A percentile compares a stretch with the other conserved stretches of the same genome.
Evolutionary conservation across 1,284 basidiomycete genomes (phyloP).

Genomic region (Trichosporon inkin): DNA sequence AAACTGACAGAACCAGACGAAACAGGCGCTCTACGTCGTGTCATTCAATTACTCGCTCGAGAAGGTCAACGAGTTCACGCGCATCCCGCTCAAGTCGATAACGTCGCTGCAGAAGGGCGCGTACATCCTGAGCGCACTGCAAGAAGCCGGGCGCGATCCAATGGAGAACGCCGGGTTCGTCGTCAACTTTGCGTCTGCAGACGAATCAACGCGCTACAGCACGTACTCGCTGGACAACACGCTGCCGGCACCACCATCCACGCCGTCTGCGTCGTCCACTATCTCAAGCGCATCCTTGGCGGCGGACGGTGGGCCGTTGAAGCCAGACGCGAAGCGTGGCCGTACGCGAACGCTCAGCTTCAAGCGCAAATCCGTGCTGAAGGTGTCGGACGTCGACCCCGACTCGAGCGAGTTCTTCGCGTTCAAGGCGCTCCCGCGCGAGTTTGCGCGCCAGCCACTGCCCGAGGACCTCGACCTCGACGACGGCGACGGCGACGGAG

Average conservation of each 20-base stretch:
- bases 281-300: background rate
- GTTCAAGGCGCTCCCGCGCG: slow-evolving; percentile 53
- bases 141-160: slow-evolving; percentile 81
- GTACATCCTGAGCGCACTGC: slow-evolving; percentile 84
- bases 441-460: slow-evolving; percentile 28
- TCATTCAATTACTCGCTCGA: slow-evolving; percentile 86
- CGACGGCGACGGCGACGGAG: slow-evolving; percentile 27
- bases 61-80: slow-evolving; percentile 83
- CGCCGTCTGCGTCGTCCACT: background rate
- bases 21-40: slow-evolving; percentile 63
- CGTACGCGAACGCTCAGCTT: slow-evolving; percentile 14
- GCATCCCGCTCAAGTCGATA: slow-evolving; percentile 80
- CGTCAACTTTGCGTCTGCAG: slow-evolving; percentile 65
- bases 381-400: slow-evolving; percentile 25
- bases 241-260: slow-evolving; percentile 11
- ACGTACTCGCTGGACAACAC: slow-evolving; percentile 77
- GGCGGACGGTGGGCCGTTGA: background rate
- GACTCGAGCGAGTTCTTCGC: slow-evolving; percentile 45
- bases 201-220: slow-evolving; percentile 64
- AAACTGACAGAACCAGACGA: slow-evolving; percentile 53
- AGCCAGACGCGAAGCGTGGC: slow-evolving; percentile 10
- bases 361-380: slow-evolving; percentile 17
- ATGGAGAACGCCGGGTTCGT: slow-evolving; percentile 80
- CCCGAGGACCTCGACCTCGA: background rate
- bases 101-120: slow-evolving; percentile 75